Evolutionary conservation across 148 eudicot species (phyloP), one percentile per base, ranked within the genome.

Genomic region (Fagopyrum homotropicum): DNA sequence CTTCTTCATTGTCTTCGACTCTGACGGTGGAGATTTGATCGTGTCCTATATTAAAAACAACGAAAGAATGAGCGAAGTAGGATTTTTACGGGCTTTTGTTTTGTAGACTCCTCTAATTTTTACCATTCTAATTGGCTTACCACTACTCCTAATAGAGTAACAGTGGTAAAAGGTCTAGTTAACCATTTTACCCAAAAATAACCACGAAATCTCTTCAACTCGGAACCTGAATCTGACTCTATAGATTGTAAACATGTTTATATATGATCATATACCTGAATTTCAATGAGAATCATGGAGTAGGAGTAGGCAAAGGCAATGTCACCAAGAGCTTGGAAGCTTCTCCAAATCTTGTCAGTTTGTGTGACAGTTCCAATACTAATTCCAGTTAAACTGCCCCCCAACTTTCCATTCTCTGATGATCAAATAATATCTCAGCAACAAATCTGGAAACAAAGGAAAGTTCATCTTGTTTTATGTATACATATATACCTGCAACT

Each of bases 321-420:
- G 46, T 79, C 90, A 71, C 90, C 90, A 14, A 87, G 80, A 61
- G 90, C 88, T 75, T 87, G 90, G 66, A 83, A 71, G 57, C 82
- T 79, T 46, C 83, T 79, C 87, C 90, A 81, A 14, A 85, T 50
- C 64, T 85, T 85, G 68, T 81, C 75, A 5, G 76, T 79, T 12
- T 76, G 19, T 50, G 88, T 80, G 50, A 83, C 82, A 40, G 76
- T 75, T 17, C 88, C 89, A 73, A 81, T 74, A 68, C 83, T 85
- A 45, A 87, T 81, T 48, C 90, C 88, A 17, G 80, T 81, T 43
- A 84, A 4, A 76, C 88, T 84, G 68, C 90, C 90, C 61, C 77
- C 81, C 72, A 87, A 2, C 30, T 72, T 72, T 46, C 55, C 55
- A 26, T 72, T 82, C 50, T 74, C 89, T 72, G 85, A 71, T 40